Percentiles rank a stretch among this genome's conserved stretches.
phyloP scores from a whole-genome alignment of 2,329 filamentous ascomycete species.

The Parafenestella ontariensis region DNA sequence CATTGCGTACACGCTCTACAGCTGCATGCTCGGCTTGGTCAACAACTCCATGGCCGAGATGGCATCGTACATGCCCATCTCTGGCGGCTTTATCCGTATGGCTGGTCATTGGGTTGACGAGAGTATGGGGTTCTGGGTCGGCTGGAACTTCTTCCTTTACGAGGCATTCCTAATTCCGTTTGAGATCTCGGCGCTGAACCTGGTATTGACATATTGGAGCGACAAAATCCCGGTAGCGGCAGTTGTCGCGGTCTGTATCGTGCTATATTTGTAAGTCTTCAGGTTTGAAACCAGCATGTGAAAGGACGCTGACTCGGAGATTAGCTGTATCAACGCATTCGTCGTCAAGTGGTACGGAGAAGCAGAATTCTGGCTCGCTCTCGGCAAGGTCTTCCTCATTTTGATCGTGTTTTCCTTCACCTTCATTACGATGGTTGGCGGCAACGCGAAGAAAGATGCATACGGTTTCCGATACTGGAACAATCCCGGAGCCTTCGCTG shows the following conservation, averaged over 20 bases:
- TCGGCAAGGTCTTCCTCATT: conserved; percentile 52
- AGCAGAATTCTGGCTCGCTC: conserved; percentile 48
- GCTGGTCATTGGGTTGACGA: conserved; percentile 70
- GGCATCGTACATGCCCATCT: conserved; percentile 66
- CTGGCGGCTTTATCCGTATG: conserved; percentile 67
- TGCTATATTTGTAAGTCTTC: conserved; percentile 44
- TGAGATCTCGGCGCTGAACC: conserved; percentile 53
- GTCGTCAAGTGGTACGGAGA: conserved; percentile 51
- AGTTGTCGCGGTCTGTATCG: conserved; percentile 47
- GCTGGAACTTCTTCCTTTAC: conserved; percentile 57
- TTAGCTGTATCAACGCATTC: conserved; percentile 44
- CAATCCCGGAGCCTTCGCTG: conserved; percentile 39
- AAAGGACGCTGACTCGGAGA: background rate
- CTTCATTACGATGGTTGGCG: conserved; percentile 51
- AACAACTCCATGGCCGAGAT: conserved; percentile 71
- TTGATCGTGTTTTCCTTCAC: conserved; percentile 51
- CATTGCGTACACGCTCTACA: conserved; percentile 64
- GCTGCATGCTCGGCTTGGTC: conserved; percentile 61
- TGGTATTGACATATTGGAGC: conserved; percentile 49
- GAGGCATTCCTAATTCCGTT: conserved; percentile 57
- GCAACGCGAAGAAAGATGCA: conserved; percentile 47
- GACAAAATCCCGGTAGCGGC: conserved; percentile 50
- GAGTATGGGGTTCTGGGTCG: conserved; percentile 63
- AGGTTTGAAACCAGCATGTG: background rate
- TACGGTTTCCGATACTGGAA: conserved; percentile 54